These are phyloP conservation scores for Rhodomyrtus psidioides DNA, from an alignment of 441 rosid species.

Conservation along the genomic window DNA sequence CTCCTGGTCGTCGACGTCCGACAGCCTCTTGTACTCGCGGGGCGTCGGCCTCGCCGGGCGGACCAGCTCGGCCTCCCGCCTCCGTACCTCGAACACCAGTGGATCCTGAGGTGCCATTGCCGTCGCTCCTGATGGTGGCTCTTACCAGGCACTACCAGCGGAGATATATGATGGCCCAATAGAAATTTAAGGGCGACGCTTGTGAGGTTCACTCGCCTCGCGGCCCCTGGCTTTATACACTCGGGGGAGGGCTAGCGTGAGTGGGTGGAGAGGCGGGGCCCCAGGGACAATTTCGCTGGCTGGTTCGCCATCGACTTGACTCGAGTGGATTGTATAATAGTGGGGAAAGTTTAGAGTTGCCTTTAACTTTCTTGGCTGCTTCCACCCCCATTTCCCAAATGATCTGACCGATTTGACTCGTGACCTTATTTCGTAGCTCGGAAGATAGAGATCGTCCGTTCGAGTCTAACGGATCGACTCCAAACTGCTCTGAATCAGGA, in stretches of 20 bases:
- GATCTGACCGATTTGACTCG: neutral
- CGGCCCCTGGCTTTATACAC: neutral
- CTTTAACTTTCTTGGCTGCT: neutral
- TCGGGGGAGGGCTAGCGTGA: neutral
- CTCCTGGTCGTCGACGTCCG: conserved; percentile 12
- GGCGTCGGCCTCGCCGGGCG: conserved; percentile 4
- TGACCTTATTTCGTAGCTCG: neutral
- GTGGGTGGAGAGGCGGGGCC: neutral
- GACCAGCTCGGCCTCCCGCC: conserved; percentile 5
- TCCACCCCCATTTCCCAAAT: neutral
- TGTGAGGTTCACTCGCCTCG: neutral
- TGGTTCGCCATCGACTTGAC: neutral
- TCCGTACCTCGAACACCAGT: neutral
- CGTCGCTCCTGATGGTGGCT: no score
- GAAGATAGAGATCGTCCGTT: neutral
- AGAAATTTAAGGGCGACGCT: neutral
- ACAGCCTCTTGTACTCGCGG: conserved; percentile 4
- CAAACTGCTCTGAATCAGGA: neutral
- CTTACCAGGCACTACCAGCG: neutral
- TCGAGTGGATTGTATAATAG: neutral
- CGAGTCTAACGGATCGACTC: accelerated
- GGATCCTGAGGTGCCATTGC: neutral
- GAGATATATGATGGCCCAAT: neutral
- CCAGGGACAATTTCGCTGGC: neutral
- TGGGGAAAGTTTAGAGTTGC: neutral